Evolutionary conservation across 306 rosid genomes (phyloP).

Genomic region (Ziziphus jujuba): DNA sequence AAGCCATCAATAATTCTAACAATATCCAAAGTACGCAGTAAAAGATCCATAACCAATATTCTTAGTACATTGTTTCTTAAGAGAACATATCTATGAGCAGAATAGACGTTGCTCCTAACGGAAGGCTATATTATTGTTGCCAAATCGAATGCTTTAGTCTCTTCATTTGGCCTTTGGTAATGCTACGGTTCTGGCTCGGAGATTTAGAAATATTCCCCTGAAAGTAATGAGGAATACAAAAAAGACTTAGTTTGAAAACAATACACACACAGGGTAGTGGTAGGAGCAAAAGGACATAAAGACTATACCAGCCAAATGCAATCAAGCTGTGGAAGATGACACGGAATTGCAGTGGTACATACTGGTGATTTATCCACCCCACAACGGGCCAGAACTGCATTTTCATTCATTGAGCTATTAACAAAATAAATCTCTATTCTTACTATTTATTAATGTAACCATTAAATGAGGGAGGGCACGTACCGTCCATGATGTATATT

Average conservation of each 20-base stretch:
- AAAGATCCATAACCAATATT: background rate
- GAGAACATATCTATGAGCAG: slow-evolving; percentile 1
- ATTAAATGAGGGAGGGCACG: slow-evolving; percentile 20
- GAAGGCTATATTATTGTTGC: background rate
- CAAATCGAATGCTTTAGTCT: background rate
- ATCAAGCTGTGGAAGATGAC: slow-evolving; percentile 76
- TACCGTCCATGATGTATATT: slow-evolving; percentile 90
- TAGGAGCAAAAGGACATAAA: background rate
- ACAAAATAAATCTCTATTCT: slow-evolving; percentile 1
- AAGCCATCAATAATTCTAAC: background rate
- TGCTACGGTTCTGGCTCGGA: slow-evolving; percentile 64
- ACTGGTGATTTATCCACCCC: slow-evolving; percentile 90
- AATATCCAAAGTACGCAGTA: background rate
- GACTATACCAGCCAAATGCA: slow-evolving; percentile 73
- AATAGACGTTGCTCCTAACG: background rate
- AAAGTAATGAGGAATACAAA: slow-evolving; percentile 10
- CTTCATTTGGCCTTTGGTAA: slow-evolving; percentile 53
- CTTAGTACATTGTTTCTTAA: slow-evolving; percentile 8
- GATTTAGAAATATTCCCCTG: slow-evolving; percentile 91
- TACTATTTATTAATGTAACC: slow-evolving; percentile 3
- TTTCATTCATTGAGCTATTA: slow-evolving; percentile 25
- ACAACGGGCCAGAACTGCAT: slow-evolving; percentile 89
- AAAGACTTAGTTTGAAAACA: background rate
- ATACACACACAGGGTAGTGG: background rate
- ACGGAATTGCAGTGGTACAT: slow-evolving; percentile 81